Conservation (phyloP, 1,284 basidiomycete genomes). For the Naganishia liquefaciens region DNA sequence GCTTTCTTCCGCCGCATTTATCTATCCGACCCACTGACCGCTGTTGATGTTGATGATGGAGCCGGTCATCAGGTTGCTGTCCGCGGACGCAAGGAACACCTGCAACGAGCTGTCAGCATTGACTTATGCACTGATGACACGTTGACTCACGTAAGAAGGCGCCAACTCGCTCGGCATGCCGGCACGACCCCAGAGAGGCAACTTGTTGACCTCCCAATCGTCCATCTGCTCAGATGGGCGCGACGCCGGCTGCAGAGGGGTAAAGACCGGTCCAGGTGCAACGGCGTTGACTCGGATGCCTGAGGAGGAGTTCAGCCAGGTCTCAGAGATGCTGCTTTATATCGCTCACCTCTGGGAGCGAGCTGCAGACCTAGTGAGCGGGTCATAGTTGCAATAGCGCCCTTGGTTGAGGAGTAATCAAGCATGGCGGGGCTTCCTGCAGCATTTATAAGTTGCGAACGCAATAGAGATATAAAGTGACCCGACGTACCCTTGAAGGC, state of each 20-base stretch:
- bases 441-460: neutral
- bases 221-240: slow-evolving; percentile 61
- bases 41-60: slow-evolving; percentile 52
- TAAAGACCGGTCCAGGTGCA: slow-evolving; percentile 59
- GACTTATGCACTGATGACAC: neutral
- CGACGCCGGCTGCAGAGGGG: slow-evolving; percentile 59
- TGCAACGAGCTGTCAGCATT: slow-evolving; percentile 27
- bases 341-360: slow-evolving; percentile 58
- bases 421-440: slow-evolving; percentile 53
- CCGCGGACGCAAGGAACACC: slow-evolving; percentile 51
- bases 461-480: neutral
- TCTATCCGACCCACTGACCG: slow-evolving; percentile 37
- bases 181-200: slow-evolving; percentile 59
- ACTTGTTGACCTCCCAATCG: slow-evolving; percentile 56
- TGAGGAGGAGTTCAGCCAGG: slow-evolving; percentile 22
- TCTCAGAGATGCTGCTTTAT: neutral
- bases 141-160: slow-evolving; percentile 11
- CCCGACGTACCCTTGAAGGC: slow-evolving; percentile 57
- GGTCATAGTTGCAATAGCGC: slow-evolving; percentile 61
- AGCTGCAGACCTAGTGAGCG: slow-evolving; percentile 62
- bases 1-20: neutral
- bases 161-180: slow-evolving; percentile 63
- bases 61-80: slow-evolving; percentile 49
- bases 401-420: slow-evolving; percentile 64
- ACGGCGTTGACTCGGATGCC: slow-evolving; percentile 45